A percentile compares a stretch with the other conserved stretches of the same genome.
These are phyloP conservation scores for Fraxinus anomala DNA, from an alignment of 257 asterid species.

Conservation along the genomic window DNA sequence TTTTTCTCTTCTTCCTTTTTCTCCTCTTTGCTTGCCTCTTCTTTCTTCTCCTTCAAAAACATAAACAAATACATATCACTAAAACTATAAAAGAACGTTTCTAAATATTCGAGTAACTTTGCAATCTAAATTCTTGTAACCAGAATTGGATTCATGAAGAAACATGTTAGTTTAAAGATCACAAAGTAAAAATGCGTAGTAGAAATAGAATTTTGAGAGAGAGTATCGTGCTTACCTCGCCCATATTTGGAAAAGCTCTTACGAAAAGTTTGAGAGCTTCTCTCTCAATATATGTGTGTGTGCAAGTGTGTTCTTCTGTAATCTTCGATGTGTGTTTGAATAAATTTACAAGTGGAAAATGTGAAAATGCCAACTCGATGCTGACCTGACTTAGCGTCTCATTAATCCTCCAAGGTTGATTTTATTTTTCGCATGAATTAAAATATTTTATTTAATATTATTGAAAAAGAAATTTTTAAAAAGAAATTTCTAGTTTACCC, in stretches of 20 bases:
- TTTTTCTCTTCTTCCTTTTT: conserved; percentile 13
- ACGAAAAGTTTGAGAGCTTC: neutral
- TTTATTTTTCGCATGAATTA: too few relatives aligned
- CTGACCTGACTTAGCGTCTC: too few relatives aligned
- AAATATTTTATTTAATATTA: too few relatives aligned
- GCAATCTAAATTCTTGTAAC: too few relatives aligned
- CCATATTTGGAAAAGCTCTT: neutral
- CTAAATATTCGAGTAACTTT: too few relatives aligned
- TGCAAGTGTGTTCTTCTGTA: neutral
- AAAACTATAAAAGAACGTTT: neutral
- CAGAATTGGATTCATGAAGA: too few relatives aligned
- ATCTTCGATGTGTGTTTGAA: neutral
- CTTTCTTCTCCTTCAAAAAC: neutral
- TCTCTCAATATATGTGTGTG: neutral
- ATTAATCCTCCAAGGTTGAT: too few relatives aligned
- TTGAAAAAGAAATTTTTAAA: too few relatives aligned
- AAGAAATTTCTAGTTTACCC: too few relatives aligned
- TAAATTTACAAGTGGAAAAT: neutral
- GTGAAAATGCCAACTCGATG: too few relatives aligned
- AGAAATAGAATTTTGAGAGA: neutral
- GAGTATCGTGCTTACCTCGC: neutral
- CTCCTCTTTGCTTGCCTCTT: conserved; percentile 4
- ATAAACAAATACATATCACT: neutral
- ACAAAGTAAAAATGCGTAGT: neutral
- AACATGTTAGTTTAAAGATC: neutral